Evolutionary conservation across 805 yeast genomes (phyloP), one percentile per base, ranked within the genome.

Genomic region (Saccharomyces kudriavzevii): DNA sequence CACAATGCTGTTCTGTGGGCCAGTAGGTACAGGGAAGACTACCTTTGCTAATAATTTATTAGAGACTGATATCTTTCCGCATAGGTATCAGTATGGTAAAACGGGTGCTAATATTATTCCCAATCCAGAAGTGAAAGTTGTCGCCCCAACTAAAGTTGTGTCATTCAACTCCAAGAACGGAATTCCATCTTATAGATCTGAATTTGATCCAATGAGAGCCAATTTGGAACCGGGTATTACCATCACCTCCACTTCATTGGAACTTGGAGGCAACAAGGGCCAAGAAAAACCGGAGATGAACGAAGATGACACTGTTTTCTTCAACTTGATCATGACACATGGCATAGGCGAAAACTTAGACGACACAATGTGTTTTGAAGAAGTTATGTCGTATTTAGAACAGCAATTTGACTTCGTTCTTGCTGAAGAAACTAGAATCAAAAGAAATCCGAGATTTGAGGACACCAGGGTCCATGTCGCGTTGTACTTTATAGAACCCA

Each of bases 341-440:
- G 94, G 92, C 0, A 82, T 85, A 63, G 94, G 92, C 46, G 91
- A 85, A 61, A 83, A 84, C 67, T 75, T 88, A 59, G 85, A 88
- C 70, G 86, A 85, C 68, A 76, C 80, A 49, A 60, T 84, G 50
- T 85, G 92, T 64, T 82, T 79, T 62, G 74, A 72, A 11, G 94
- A 87, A 64, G 80, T 87, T 51, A 79, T 81, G 51, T 75, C 77
- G 53, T 87, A 79, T 65, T 70, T 87, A 62, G 86, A 84, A 66
- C 89, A 84, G 65, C 92, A 87, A 65, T 87, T 86, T 65, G 91
- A 85, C 66, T 73, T 78, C 53, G 89, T 87, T 0, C 76, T 90
- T 48, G 89, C 88, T 1, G 96, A 90, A 67, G 97, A 90, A 68
- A 87, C 94, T 1, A 77, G 92, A 58, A 88, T 90, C 58, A 79